These are phyloP conservation scores for Aureoboletus auriporus DNA, from an alignment of 768 basidiomycete species.

Conservation along the genomic window DNA sequence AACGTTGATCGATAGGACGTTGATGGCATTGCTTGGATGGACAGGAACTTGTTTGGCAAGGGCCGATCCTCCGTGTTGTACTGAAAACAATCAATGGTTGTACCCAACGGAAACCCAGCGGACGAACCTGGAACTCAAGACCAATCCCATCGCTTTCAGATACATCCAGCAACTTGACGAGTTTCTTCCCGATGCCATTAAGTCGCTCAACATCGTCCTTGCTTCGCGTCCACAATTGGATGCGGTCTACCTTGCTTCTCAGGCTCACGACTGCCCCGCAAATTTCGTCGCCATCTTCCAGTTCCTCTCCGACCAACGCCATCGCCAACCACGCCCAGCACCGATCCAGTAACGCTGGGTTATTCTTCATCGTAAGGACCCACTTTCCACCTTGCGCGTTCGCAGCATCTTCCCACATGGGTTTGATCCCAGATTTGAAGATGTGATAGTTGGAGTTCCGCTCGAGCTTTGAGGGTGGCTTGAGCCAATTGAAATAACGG, in stretches of 20 bases:
- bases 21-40: conserved; percentile 66
- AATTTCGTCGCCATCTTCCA: conserved; percentile 67
- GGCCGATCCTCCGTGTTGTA: conserved; percentile 89
- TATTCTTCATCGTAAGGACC: conserved; percentile 91
- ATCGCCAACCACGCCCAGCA: conserved; percentile 91
- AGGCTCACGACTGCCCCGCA: conserved; percentile 86
- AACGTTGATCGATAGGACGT: conserved; percentile 69
- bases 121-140: conserved; percentile 81
- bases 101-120: not conserved
- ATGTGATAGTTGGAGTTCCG: conserved; percentile 93
- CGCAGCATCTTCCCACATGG: conserved; percentile 96
- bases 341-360: conserved; percentile 71
- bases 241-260: conserved; percentile 81
- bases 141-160: conserved; percentile 82
- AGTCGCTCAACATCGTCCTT: conserved; percentile 84
- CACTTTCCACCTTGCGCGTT: conserved; percentile 93
- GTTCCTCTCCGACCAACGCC: conserved; percentile 73
- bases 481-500: conserved; percentile 92
- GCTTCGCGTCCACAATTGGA: conserved; percentile 86
- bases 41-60: conserved; percentile 74
- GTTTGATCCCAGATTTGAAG: conserved; percentile 91
- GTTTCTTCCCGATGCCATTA: conserved; percentile 78
- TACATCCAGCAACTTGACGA: conserved; percentile 79
- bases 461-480: conserved; percentile 84
- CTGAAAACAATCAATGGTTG: conserved; percentile 31